Conservation (phyloP, 2,329 filamentous ascomycete species). For the Cytospora piceicola region DNA sequence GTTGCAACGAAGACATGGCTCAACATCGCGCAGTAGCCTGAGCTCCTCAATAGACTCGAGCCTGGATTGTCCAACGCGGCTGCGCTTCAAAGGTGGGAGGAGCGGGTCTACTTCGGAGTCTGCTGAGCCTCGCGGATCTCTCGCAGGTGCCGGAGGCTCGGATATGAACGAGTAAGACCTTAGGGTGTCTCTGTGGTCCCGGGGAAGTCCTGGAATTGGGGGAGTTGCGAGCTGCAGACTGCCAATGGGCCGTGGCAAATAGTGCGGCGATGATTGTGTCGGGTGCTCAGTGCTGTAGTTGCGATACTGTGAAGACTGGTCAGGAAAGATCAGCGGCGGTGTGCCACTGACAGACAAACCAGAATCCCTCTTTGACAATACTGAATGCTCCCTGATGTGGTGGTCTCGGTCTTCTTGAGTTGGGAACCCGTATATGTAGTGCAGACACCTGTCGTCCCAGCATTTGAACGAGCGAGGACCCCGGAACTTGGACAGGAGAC, state of each 20-base stretch:
- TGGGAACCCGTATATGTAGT: constrained; percentile 62
- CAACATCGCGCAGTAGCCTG: constrained; percentile 51
- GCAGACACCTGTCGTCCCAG: constrained; percentile 57
- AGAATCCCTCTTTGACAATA: constrained; percentile 49
- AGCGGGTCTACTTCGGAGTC: constrained; percentile 56
- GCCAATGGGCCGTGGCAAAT: constrained; percentile 44
- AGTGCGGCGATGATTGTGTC: constrained; percentile 44
- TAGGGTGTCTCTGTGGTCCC: constrained; percentile 48
- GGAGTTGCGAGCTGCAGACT: constrained; percentile 43
- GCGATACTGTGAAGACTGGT: constrained; percentile 38
- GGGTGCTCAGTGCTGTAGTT: constrained; percentile 41
- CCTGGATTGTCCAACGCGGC: constrained; percentile 55
- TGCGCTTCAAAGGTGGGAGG: constrained; percentile 59
- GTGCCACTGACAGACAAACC: constrained; percentile 47
- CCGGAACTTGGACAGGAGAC: constrained; percentile 42
- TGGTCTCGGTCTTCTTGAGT: constrained; percentile 55
- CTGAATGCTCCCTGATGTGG: constrained; percentile 53
- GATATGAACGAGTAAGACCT: constrained; percentile 47
- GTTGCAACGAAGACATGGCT: constrained; percentile 57
- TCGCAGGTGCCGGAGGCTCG: constrained; percentile 40
- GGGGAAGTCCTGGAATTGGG: constrained; percentile 39
- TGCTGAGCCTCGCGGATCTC: constrained; percentile 44
- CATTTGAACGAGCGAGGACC: constrained; percentile 55
- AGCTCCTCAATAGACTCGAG: constrained; percentile 63
- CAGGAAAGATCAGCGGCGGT: constrained; percentile 43